phyloP scores from a whole-genome alignment of 257 asterid genomes.

The Nicotiana otophora region DNA sequence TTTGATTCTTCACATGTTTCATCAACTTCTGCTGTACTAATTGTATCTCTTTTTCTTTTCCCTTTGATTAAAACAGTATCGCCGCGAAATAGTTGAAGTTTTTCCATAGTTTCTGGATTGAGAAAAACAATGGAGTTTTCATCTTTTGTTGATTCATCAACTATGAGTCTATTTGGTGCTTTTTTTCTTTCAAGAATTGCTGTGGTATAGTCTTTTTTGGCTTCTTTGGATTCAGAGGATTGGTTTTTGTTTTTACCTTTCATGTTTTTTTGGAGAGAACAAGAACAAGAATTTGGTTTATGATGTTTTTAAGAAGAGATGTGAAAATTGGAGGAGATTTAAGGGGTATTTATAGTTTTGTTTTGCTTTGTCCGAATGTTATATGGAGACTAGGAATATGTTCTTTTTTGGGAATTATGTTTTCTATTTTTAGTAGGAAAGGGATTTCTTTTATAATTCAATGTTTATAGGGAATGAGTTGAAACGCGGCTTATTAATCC shows the following conservation, averaged over 20 bases:
- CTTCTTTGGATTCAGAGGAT: constrained; percentile 21
- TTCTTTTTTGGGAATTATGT: neutral
- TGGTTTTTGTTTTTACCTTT: neutral
- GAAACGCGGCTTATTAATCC: neutral
- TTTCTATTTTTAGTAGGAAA: neutral
- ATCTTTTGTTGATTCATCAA: constrained; percentile 80
- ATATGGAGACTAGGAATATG: neutral
- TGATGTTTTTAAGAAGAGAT: neutral
- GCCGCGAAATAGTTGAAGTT: constrained; percentile 43
- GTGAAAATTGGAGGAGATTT: neutral
- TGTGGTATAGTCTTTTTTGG: constrained; percentile 63
- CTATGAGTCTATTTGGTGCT: constrained; percentile 67
- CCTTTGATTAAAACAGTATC: constrained; percentile 36
- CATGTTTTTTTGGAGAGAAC: neutral
- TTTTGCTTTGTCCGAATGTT: neutral
- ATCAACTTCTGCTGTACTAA: constrained; percentile 67
- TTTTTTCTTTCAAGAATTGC: constrained; percentile 81
- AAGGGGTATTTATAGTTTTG: neutral
- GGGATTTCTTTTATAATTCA: neutral
- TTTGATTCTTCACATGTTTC: constrained; percentile 60
- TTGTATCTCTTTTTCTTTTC: constrained; percentile 69
- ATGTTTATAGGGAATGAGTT: neutral
- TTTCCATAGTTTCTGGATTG: constrained; percentile 71
- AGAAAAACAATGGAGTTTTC: constrained; percentile 67
- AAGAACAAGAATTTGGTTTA: neutral